Evolutionary conservation across 768 basidiomycete genomes (phyloP).

Genomic region (Leccinum subgranulosum): DNA sequence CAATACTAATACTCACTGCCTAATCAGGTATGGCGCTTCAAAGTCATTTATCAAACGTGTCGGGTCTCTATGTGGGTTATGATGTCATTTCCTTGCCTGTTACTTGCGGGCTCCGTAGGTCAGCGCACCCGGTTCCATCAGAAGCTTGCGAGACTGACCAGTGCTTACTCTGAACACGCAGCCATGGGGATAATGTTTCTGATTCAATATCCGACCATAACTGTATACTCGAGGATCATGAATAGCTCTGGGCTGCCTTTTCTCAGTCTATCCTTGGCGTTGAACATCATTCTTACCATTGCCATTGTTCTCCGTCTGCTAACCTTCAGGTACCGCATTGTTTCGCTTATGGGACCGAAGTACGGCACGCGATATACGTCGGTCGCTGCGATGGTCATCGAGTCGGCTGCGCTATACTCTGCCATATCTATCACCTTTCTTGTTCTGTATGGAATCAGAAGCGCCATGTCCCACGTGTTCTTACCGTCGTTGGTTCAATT

Average conservation of each 20-base stretch:
- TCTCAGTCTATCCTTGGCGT: neutral
- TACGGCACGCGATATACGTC: neutral
- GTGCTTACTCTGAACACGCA: neutral
- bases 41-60: neutral
- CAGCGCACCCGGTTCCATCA: neutral
- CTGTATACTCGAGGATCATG: neutral
- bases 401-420: neutral
- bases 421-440: neutral
- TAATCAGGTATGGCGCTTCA: neutral
- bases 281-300: neutral
- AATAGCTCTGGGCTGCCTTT: neutral
- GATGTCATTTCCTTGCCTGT: neutral
- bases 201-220: neutral
- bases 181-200: neutral
- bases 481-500: neutral
- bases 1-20: neutral
- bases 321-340: neutral
- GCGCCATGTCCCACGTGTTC: neutral
- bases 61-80: neutral
- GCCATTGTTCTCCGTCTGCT: neutral
- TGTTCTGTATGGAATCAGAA: neutral
- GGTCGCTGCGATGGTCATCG: neutral
- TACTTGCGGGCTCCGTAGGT: neutral
- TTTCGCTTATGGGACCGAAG: neutral
- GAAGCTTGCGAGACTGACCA: neutral